Conservation (phyloP, 2,329 filamentous ascomycete genomes). For the Beauveria australis region DNA sequence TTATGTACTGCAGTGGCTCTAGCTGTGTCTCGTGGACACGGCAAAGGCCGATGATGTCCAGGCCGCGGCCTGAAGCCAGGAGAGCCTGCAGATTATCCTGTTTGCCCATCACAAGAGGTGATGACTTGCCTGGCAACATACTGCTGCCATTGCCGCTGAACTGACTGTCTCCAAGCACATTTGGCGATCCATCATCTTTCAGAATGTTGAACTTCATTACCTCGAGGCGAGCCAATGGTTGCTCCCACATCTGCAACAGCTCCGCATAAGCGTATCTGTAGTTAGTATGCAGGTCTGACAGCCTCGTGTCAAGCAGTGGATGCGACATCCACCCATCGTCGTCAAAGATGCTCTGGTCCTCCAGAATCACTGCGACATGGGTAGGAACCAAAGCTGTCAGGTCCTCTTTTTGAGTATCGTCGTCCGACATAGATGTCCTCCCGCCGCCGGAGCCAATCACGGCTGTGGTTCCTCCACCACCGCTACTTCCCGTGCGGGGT, state of each 20-base stretch:
- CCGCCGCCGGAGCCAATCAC: conserved; percentile 37
- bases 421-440: conserved; percentile 46
- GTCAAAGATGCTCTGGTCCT: conserved; percentile 58
- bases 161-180: conserved; percentile 13
- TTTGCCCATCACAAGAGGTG: conserved; percentile 49
- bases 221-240: conserved; percentile 54
- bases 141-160: conserved; percentile 19
- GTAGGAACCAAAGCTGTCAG: conserved; percentile 40
- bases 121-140: conserved; percentile 29
- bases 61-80: conserved; percentile 44
- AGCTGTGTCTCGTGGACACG: conserved; percentile 54
- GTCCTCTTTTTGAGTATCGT: conserved; percentile 41
- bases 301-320: conserved; percentile 47
- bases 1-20: conserved; percentile 45
- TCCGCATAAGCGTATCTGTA: conserved; percentile 62
- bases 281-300: conserved; percentile 42
- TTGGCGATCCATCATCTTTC: conserved; percentile 33
- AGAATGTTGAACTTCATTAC: conserved; percentile 62
- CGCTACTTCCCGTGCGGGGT: conserved; percentile 34
- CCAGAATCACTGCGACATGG: conserved; percentile 44
- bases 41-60: conserved; percentile 57
- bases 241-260: conserved; percentile 58
- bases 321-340: conserved; percentile 58
- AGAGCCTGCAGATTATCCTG: conserved; percentile 43
- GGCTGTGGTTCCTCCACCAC: conserved; percentile 40